Evolutionary conservation across 2,329 filamentous ascomycete species (phyloP), one percentile per base, ranked within the genome.

Genomic region (Akanthomyces muscarius): DNA sequence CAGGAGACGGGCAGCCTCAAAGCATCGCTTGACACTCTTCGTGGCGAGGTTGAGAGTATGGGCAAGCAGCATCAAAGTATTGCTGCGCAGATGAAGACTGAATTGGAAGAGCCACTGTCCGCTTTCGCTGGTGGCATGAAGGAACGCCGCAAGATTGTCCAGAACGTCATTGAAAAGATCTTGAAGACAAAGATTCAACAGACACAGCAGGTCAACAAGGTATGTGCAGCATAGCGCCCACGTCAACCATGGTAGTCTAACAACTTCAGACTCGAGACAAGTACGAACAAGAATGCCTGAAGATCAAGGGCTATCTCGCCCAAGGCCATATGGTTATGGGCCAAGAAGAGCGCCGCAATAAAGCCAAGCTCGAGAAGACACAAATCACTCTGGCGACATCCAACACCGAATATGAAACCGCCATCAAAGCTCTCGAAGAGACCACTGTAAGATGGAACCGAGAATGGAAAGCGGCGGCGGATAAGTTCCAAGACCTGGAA

Each of bases 301-400:
- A 97, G 74, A 98, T 99, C 75, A 99, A 99, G 77, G 95, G 95
- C 45, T 99, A 99, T 72, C 86, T 99, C 5, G 95, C 96, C 4
- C 95, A 99, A 76, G 95, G 95, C 11, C 96, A 99, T 74, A 99
- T 99, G 95, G 95, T 99, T 63, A 99, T 99, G 95, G 95, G 95
- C 16, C 95, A 99, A 70, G 95, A 99, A 74, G 95, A 99, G 79
- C 87, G 95, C 33, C 97, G 97, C 78, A 99, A 99, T 77, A 99
- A 99, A 78, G 93, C 94, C 25, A 98, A 97, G 77, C 84, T 99
- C 50, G 95, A 99, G 76, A 99, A 99, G 83, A 98, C 95, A 1
- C 95, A 99, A 74, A 95, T 97, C 70, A 96, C 93, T 71, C 84
- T 99, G 64, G 93, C 93, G 0, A 88, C 88, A 8, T 93, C 93